Evolutionary conservation across 1,284 basidiomycete genomes (phyloP).

Genomic region (Fomitopsis pinicola): DNA sequence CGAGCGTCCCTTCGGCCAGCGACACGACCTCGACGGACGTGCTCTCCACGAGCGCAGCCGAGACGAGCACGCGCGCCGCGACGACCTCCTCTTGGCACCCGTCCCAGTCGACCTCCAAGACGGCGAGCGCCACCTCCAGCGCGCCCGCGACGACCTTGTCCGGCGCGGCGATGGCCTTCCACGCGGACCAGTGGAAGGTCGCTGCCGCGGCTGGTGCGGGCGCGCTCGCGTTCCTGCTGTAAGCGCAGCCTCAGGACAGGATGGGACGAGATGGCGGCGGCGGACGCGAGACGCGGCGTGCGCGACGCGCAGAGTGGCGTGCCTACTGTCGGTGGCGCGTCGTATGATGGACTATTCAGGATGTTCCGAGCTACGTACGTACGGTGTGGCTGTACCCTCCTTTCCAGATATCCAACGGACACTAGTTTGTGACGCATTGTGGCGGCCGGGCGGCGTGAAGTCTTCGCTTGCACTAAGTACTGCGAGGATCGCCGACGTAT

Average conservation of each 20-base stretch:
- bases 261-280: not conserved
- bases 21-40: not conserved
- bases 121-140: not conserved
- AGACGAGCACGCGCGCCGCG: not conserved
- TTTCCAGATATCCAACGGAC: too few relatives aligned
- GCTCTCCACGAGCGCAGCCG: not conserved
- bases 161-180: not conserved
- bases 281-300: not conserved
- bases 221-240: not conserved
- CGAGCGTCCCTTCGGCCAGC: not conserved
- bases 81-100: not conserved
- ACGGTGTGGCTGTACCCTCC: too few relatives aligned
- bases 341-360: not conserved
- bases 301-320: not conserved
- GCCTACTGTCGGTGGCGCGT: not conserved
- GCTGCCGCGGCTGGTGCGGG: not conserved
- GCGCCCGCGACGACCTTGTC: not conserved
- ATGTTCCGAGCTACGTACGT: too few relatives aligned
- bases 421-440: too few relatives aligned
- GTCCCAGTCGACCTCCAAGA: not conserved
- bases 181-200: not conserved
- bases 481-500: too few relatives aligned
- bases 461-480: too few relatives aligned
- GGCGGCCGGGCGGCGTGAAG: too few relatives aligned
- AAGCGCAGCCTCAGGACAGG: not conserved